Evolutionary conservation across 371 early-diverging fungal species (phyloP), one percentile per base, ranked within the genome.

Genomic region (Mortierella sp.): DNA sequence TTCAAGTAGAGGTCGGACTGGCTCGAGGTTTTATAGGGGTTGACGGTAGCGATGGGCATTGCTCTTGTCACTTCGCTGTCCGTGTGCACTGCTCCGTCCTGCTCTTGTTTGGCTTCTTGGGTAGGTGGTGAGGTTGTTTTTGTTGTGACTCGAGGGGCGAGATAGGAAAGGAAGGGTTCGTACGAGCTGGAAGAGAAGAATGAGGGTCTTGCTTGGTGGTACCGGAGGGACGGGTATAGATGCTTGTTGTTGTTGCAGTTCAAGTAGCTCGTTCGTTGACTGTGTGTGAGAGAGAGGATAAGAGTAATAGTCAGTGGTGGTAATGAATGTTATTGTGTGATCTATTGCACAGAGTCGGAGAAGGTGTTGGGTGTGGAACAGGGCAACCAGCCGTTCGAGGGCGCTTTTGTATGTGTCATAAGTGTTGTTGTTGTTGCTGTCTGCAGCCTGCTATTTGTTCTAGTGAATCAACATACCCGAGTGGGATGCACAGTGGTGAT

Each of bases 51-150:
- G 64, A 64, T 64, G 64, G 64, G 64, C 64, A 64, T 64, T 64
- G 64, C 64, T 64, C 64, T 64, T 34, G 37, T 37, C 9, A 37
- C 21, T 16, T 64, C 13, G 28, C n/a, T 31, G 24, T 64, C 64
- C 64, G 64, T 64, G 64, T 64, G 64, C 64, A 64, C 64, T 64
- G 37, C 21, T 64, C 61, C 61, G 61, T 61, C 6, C 34, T 61
- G 61, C 61, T 28, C 34, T 19, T 28, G 48, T 46, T 40, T 11
- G 48, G 48, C 53, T 61, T 61, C 19, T 19, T 64, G 34, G 34
- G 14, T 61, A n/a, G 61, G 16, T 61, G 26, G 28, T 61, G 61
- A 31, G 34, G 37, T 14, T 59, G 59, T 16, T 64, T 14, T 64
- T 16, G 64, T 21, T 64, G 59, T 31, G 14, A 26, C 31, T 28